These are phyloP conservation scores for Diacronema lutheri DNA, from an alignment of 78 protist genomes.

Conservation along the genomic window DNA sequence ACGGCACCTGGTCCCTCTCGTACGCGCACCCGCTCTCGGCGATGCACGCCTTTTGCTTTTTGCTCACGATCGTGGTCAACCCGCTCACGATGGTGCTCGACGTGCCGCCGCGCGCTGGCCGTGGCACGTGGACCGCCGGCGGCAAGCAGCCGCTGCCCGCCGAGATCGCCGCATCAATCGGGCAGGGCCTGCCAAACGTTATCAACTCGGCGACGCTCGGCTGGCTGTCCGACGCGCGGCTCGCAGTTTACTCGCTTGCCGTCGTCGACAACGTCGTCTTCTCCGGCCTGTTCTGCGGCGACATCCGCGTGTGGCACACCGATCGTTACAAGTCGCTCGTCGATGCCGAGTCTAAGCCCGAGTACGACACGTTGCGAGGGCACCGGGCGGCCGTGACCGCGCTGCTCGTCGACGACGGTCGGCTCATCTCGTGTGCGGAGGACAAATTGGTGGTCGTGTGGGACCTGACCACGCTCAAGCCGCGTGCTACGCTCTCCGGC, in stretches of 20 bases:
- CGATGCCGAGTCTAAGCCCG: background rate
- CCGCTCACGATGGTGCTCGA: background rate
- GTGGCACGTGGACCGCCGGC: background rate
- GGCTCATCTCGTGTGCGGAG: background rate
- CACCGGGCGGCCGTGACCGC: background rate
- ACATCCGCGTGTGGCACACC: background rate
- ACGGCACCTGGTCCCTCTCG: background rate
- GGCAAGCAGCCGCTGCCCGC: too few relatives aligned
- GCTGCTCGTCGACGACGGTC: background rate
- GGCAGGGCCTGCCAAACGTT: background rate
- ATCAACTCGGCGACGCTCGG: background rate
- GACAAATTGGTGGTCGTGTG: background rate
- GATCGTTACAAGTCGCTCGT: background rate
- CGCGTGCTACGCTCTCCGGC: background rate
- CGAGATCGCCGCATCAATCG: too few relatives aligned
- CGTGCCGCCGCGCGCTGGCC: background rate
- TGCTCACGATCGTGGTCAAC: background rate
- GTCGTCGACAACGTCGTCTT: background rate
- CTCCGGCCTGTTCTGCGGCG: background rate
- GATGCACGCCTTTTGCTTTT: background rate
- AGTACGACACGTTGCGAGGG: background rate
- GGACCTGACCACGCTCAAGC: background rate
- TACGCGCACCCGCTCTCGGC: background rate
- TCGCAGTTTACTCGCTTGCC: background rate
- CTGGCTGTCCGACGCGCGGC: background rate